Percentiles rank a stretch among this genome's conserved stretches.
Evolutionary conservation across 495 filamentous ascomycete genomes (phyloP).

Genomic region (Lichenothelia convexa): DNA sequence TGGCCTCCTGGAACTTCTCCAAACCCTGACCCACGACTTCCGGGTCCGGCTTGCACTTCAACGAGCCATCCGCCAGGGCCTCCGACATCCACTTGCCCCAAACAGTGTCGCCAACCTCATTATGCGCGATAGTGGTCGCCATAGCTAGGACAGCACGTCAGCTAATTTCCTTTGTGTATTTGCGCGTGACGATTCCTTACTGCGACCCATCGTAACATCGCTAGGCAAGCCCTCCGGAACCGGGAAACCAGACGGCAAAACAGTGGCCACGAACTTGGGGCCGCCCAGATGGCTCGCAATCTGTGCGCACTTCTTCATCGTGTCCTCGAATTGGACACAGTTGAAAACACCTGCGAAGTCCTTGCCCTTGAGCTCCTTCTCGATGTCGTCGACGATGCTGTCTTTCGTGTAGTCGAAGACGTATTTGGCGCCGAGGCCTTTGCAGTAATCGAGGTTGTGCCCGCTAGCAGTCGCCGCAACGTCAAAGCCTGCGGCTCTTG

Average conservation of each 20-base stretch:
- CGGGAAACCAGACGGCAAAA: slow-evolving; percentile 5
- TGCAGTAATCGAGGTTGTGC: slow-evolving; percentile 35
- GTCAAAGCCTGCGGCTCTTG: slow-evolving; percentile 35
- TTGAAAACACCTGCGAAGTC: slow-evolving; percentile 17
- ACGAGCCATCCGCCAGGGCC: slow-evolving; percentile 9
- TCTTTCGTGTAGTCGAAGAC: slow-evolving; percentile 38
- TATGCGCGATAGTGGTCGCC: slow-evolving; percentile 11
- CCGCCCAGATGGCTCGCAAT: slow-evolving; percentile 17
- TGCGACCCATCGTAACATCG: slow-evolving; percentile 8
- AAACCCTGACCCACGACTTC: slow-evolving; percentile 14
- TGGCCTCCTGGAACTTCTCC: slow-evolving; percentile 15
- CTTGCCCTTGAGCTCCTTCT: slow-evolving; percentile 16
- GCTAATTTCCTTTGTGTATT: slow-evolving; percentile 3
- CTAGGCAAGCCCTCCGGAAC: slow-evolving; percentile 15
- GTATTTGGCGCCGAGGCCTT: slow-evolving; percentile 33
- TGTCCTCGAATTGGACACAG: slow-evolving; percentile 11
- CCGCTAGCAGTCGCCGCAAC: slow-evolving; percentile 36
- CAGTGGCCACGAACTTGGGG: slow-evolving; percentile 11
- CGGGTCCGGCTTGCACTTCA: slow-evolving; percentile 4
- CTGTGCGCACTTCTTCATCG: slow-evolving; percentile 7
- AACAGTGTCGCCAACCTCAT: slow-evolving; percentile 10
- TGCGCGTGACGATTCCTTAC: slow-evolving; percentile 22
- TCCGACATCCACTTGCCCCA: slow-evolving; percentile 14
- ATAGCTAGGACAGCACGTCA: slow-evolving; percentile 6
- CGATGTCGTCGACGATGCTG: slow-evolving; percentile 20